Conservation (phyloP, 2,329 filamentous ascomycete species). For the Aphanocladium album region DNA sequence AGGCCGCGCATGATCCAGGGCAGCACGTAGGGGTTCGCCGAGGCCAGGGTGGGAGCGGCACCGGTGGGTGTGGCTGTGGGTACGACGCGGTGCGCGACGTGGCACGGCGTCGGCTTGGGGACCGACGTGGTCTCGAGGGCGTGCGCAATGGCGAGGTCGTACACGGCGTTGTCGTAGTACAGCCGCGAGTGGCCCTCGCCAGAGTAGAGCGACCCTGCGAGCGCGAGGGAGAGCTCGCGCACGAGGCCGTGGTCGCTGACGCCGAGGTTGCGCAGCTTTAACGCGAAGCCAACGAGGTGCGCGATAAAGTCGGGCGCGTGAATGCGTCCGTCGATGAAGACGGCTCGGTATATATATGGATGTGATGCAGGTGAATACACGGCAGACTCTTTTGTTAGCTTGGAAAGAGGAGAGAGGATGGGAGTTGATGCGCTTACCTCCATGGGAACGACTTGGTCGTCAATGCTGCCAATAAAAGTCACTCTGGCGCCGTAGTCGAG, state of each 20-base stretch:
- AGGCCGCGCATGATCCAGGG: constrained; percentile 95
- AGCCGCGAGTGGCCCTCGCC: constrained; percentile 91
- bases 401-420: neutral
- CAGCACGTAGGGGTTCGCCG: constrained; percentile 79
- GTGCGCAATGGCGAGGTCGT: constrained; percentile 70
- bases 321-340: constrained; percentile 88
- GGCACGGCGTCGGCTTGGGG: constrained; percentile 18
- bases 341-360: constrained; percentile 91
- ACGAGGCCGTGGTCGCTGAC: constrained; percentile 90
- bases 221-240: constrained; percentile 78
- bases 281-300: constrained; percentile 84
- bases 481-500: constrained; percentile 76
- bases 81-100: constrained; percentile 19
- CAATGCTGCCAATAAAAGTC: constrained; percentile 88
- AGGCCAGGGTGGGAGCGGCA: constrained; percentile 31
- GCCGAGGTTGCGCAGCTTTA: constrained; percentile 91
- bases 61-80: constrained; percentile 17
- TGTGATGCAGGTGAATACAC: constrained; percentile 81
- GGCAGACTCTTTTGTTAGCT: constrained; percentile 56
- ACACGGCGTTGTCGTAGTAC: constrained; percentile 84
- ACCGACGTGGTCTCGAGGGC: constrained; percentile 59
- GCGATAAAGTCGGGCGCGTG: constrained; percentile 93
- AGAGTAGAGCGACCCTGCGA: constrained; percentile 85
- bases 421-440: constrained; percentile 52
- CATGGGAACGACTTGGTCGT: constrained; percentile 91